A percentile compares a stretch with the other conserved stretches of the same genome.
Evolutionary conservation across 192 early-diverging fungal species (phyloP).

Genomic region (Podochytrium sp.): DNA sequence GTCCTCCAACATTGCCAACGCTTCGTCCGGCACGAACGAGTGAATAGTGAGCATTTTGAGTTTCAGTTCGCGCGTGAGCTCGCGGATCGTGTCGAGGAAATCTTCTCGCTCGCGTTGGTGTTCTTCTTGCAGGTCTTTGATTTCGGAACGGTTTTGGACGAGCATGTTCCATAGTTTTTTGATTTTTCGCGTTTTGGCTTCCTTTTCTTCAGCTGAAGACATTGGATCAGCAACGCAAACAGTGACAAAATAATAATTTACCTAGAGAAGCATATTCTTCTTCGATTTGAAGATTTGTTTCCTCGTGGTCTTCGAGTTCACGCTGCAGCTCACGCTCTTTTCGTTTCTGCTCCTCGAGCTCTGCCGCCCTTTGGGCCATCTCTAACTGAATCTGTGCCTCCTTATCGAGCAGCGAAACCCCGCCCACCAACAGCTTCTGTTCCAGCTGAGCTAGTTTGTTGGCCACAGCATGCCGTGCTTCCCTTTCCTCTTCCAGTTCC

Average conservation of each 20-base stretch:
- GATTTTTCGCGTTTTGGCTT: constrained; percentile 62
- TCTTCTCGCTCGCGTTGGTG: constrained; percentile 65
- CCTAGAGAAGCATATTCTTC: constrained; percentile 61
- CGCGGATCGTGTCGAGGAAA: constrained; percentile 62
- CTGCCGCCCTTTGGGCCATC: constrained; percentile 50
- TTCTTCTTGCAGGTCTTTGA: constrained; percentile 65
- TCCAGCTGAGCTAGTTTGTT: constrained; percentile 61
- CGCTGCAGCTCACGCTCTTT: constrained; percentile 55
- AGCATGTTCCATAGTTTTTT: constrained; percentile 61
- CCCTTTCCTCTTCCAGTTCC: constrained; percentile 62
- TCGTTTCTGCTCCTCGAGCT: constrained; percentile 59
- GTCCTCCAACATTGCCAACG: constrained; percentile 52
- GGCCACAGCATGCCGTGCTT: constrained; percentile 45
- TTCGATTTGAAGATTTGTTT: constrained; percentile 63
- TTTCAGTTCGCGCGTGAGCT: constrained; percentile 61
- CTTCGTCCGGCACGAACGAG: constrained; percentile 57
- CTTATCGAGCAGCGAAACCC: constrained; percentile 59
- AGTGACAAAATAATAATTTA: no score
- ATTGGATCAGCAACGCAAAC: no score
- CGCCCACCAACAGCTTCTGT: constrained; percentile 64
- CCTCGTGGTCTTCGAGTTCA: constrained; percentile 60
- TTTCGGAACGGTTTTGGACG: constrained; percentile 51
- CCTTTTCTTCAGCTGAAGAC: constrained; percentile 69
- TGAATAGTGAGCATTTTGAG: constrained; percentile 54
- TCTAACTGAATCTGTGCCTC: constrained; percentile 34